Conservation (phyloP, 148 eudicot species). For the Fagopyrum esculentum region DNA sequence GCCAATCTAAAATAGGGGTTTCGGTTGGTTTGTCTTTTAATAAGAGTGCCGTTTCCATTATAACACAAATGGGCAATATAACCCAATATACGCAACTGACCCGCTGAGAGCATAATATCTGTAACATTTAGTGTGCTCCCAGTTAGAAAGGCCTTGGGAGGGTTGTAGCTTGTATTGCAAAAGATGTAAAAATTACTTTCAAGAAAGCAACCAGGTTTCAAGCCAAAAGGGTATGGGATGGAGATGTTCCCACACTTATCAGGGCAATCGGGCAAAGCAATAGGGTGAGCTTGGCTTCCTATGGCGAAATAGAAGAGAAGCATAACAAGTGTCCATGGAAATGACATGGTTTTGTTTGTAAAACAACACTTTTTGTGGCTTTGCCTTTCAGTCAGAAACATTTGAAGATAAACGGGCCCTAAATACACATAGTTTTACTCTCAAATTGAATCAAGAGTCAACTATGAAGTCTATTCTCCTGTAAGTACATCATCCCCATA, state of each 20-base stretch:
- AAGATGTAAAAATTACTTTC: not conserved
- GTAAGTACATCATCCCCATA: not conserved
- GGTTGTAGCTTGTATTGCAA: not conserved
- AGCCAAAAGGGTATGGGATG: conserved; percentile 4
- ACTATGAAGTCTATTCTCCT: not conserved
- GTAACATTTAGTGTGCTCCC: not conserved
- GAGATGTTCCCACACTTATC: not conserved
- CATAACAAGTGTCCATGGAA: too few species aligned
- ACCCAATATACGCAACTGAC: not conserved
- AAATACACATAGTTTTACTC: not conserved
- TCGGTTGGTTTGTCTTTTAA: not conserved
- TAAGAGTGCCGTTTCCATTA: not conserved
- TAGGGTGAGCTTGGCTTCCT: not conserved
- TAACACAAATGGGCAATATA: not conserved
- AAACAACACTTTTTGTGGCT: too few species aligned
- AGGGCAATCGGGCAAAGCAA: not conserved
- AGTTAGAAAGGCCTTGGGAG: not conserved
- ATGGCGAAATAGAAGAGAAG: too few species aligned
- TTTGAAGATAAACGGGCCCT: not conserved
- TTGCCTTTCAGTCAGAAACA: too few species aligned
- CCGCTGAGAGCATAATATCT: not conserved
- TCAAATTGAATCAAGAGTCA: not conserved
- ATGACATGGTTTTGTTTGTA: too few species aligned
- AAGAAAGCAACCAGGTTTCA: not conserved
- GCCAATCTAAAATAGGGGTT: not conserved